These are phyloP conservation scores for Xylariaceae sp. DNA, from an alignment of 2,329 filamentous ascomycete genomes.

Conservation along the genomic window DNA sequence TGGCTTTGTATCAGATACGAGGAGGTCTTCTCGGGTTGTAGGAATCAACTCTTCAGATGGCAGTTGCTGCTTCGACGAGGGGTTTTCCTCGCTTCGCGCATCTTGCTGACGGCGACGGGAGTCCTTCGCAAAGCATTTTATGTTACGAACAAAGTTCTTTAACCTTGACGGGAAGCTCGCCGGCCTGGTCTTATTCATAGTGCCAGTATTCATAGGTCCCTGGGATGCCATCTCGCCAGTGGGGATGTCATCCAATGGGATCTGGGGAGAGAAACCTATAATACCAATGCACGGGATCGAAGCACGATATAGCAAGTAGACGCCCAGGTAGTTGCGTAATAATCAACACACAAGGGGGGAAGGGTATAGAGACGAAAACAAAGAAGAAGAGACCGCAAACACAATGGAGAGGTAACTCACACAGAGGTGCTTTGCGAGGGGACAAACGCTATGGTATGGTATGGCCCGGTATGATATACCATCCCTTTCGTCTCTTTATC, in stretches of 20 bases:
- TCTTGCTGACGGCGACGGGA: slow-evolving; percentile 20
- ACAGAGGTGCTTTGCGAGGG: too few species aligned
- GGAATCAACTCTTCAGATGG: slow-evolving; percentile 8
- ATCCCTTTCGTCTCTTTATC: slow-evolving; percentile 10
- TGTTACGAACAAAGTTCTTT: slow-evolving; percentile 29
- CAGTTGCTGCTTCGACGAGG: slow-evolving; percentile 6
- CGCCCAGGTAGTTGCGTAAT: not conserved
- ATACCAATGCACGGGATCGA: not conserved
- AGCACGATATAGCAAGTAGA: not conserved
- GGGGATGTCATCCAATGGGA: slow-evolving; percentile 6
- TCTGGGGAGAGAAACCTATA: slow-evolving; percentile 1
- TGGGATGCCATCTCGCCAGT: slow-evolving; percentile 16
- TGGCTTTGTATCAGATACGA: slow-evolving; percentile 15
- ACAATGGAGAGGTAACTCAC: not conserved
- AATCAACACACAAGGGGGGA: not conserved
- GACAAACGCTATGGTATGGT: slow-evolving; percentile 14
- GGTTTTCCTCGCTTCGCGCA: slow-evolving; percentile 18
- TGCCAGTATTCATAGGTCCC: slow-evolving; percentile 10
- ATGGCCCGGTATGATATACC: slow-evolving; percentile 11
- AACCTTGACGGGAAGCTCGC: slow-evolving; percentile 26
- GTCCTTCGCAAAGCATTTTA: slow-evolving; percentile 25
- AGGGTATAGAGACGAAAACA: not conserved
- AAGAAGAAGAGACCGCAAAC: not conserved
- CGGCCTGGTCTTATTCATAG: slow-evolving; percentile 18
- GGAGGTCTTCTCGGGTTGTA: not conserved